phyloP scores from a whole-genome alignment of 352 stramenopile genomes.

The Globisporangium splendens region DNA sequence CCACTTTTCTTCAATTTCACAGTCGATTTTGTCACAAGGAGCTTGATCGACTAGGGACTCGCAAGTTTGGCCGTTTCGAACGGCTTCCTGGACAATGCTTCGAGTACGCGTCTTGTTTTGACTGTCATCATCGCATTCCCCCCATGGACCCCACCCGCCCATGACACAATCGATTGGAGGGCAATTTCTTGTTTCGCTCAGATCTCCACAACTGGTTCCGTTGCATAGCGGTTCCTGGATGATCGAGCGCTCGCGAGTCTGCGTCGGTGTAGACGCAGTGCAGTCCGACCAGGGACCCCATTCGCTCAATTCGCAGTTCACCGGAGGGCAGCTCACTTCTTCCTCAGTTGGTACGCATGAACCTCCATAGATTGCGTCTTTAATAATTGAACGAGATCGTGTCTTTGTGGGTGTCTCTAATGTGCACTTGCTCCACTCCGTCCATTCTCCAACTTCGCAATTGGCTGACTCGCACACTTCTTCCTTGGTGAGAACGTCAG shows the following conservation, averaged over 20 bases:
- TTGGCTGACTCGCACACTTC: slow-evolving; percentile 32
- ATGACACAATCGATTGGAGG: slow-evolving; percentile 46
- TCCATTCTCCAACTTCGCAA: slow-evolving; percentile 33
- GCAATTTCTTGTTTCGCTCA: slow-evolving; percentile 28
- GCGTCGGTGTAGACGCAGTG: slow-evolving; percentile 32
- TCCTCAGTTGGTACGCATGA: slow-evolving; percentile 20
- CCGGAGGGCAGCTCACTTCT: slow-evolving; percentile 31
- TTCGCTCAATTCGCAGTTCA: slow-evolving; percentile 33
- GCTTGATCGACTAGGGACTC: slow-evolving; percentile 26
- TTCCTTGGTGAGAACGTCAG: slow-evolving; percentile 27
- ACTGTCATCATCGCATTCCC: slow-evolving; percentile 22
- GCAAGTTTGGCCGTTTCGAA: slow-evolving; percentile 30
- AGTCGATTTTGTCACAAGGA: slow-evolving; percentile 16
- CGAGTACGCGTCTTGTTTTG: slow-evolving; percentile 25
- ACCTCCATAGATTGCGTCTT: slow-evolving; percentile 21
- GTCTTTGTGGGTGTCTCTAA: slow-evolving; percentile 21
- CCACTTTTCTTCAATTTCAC: slow-evolving; percentile 22
- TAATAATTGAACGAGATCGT: slow-evolving; percentile 25
- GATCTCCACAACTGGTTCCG: slow-evolving; percentile 26
- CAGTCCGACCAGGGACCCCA: slow-evolving; percentile 51
- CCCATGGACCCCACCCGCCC: slow-evolving; percentile 24
- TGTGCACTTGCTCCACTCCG: slow-evolving; percentile 33
- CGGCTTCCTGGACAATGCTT: slow-evolving; percentile 15
- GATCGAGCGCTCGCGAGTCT: slow-evolving; percentile 38
- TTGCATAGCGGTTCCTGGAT: slow-evolving; percentile 30